Evolutionary conservation across 2,329 filamentous ascomycete species (phyloP), one percentile per base, ranked within the genome.

Genomic region (Diaporthe longicolla): DNA sequence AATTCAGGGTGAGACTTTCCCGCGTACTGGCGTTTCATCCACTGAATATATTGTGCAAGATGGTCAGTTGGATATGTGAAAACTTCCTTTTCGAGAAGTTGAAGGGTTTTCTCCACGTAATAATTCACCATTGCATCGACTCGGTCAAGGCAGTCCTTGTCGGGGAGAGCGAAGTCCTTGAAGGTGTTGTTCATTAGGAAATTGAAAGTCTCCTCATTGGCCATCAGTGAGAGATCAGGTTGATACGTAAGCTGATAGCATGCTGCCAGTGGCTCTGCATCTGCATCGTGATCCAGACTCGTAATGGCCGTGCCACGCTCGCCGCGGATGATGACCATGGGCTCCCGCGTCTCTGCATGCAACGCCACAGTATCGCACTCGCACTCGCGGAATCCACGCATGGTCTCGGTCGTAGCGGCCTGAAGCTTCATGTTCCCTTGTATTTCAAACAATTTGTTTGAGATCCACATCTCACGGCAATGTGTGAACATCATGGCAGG

Each of bases 291-390:
- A 32, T 69, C 65, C 29, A 69, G 48, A 35, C 26, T 52, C 45
- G 65, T 54, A 32, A 69, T 69, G 29, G 65, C 65, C 8, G 65
- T 69, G 48, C 65, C 65, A 35, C 65, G 26, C 21, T 69, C 65
- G 26, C 65, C 65, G n/a, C 65, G 65, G 10, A 69, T 69, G 11
- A 69, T 55, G 8, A 69, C 65, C 45, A 54, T 26, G 13, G 65
- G 65, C 5, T 69, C 65, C 5, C 48, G 17, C 5, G 65, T 52
- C 45, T 50, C 48, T 4, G 45, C 29, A 21, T 11, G 65, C 11
- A 69, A 17, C n/a, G 65, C 65, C 13, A 69, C 48, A 5, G 65
- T 69, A 19, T 52, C 48, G 32, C 26, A 52, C 35, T 69, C 65
- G 6, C 65, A 52, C 40, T 66, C 43, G 21, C 61, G 15, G 7